Conservation (phyloP, 2,329 filamentous ascomycete genomes). For the Beauveria scarabaeidicola region DNA sequence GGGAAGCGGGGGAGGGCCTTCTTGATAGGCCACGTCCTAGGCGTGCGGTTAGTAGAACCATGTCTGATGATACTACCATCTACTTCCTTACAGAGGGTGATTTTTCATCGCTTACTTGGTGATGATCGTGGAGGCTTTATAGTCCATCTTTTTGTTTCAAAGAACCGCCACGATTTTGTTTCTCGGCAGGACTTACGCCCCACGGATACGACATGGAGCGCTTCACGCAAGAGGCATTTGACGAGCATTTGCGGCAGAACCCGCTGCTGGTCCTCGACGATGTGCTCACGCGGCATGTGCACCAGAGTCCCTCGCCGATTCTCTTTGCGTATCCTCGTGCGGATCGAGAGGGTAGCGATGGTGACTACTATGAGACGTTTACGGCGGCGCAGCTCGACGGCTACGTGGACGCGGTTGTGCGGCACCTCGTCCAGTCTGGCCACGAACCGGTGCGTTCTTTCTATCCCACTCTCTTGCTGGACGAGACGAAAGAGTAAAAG, state of each 20-base stretch:
- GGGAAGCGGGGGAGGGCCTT: too few species aligned
- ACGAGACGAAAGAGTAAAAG: too few species aligned
- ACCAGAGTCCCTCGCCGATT: not conserved
- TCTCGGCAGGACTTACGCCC: too few species aligned
- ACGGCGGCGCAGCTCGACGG: constrained; percentile 4
- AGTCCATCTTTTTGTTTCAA: too few species aligned
- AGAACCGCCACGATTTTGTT: too few species aligned
- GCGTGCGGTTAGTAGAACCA: too few species aligned
- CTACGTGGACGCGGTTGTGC: not conserved
- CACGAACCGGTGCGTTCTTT: not conserved
- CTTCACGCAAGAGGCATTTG: not conserved
- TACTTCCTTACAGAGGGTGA: too few species aligned
- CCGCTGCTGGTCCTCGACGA: constrained; percentile 3
- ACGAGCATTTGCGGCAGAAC: not conserved
- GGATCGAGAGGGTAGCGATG: not conserved
- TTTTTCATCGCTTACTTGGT: too few species aligned
- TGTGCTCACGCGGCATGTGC: not conserved
- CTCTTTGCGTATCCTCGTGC: constrained; percentile 4
- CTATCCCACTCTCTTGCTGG: not conserved
- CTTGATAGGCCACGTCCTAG: too few species aligned
- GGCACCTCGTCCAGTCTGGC: not conserved
- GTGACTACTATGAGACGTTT: not conserved
- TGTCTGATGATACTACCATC: too few species aligned
- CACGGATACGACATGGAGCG: not conserved
- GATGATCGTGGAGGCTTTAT: too few species aligned